Evolutionary conservation across 495 filamentous ascomycete species (phyloP), one percentile per base, ranked within the genome.

Genomic region (Penicillium parvum): DNA sequence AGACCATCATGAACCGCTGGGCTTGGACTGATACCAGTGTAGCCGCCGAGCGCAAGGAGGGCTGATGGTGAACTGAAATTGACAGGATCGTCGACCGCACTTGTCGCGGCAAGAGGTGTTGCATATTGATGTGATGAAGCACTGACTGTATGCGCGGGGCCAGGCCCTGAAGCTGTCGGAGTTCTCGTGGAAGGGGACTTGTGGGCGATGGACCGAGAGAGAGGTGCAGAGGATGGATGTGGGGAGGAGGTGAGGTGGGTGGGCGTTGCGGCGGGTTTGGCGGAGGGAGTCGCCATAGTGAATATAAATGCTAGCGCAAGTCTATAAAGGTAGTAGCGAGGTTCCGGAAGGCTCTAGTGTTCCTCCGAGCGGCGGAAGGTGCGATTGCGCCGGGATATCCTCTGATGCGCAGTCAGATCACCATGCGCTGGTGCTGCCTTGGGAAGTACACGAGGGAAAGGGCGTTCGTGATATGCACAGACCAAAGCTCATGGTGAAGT

Each of bases 231-330:
- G 5, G 66, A 56, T 5, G 67, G 69, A 34, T 62, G 67, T 22
- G 71, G 71, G 12, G 71, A 74, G 9, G 70, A 65, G 16, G 63
- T 69, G 26, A 71, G 57, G 45, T 74, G 63, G n/a, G 66, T 71
- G 12, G 71, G 71, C 26, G 71, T 74, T 23, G 71, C 60, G 30
- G 54, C 71, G 12, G 63, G 67, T 43, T 70, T 74, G 34, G 66
- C 68, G 15, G 67, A 71, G 7, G 70, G 70, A 21, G 70, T 73
- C 28, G 70, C 68, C 70, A 73, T 73, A 45, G 17, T 47, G 10
- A n/a, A 12, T 11, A 19, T 6, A 19, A 26, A 14, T 4, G 10
- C 4, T 10, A 18, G 5, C 3, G n/a, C 6, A 12, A 7, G 14
- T 18, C 14, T 25, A 26, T 33, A 15, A 23, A 4, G 10, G n/a